Evolutionary conservation across 2,329 filamentous ascomycete species (phyloP), one percentile per base, ranked within the genome.

Genomic region (Trichophyton schoenleinii): DNA sequence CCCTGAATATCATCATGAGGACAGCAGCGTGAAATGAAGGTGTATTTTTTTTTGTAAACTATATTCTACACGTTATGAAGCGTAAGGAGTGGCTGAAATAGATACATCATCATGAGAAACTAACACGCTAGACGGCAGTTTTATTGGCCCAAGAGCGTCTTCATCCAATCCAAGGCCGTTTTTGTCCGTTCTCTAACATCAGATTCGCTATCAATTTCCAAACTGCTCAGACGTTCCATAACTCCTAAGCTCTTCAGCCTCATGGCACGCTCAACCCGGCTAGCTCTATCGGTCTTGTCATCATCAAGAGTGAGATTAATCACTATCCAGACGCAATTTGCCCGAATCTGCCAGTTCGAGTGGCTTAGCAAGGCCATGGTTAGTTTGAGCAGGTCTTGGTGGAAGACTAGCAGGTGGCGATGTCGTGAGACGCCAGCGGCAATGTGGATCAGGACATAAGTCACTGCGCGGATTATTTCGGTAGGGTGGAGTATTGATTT

Each of bases 281-380:
- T 83, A 22, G 79, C 76, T 20, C 79, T 77, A 67, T 96, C 91
- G 34, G 74, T 79, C 5, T 82, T 79, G 67, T 92, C 87, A 64
- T 96, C 91, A 64, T 92, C 86, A 79, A 87, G 95, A 0, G 89
- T 88, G 49, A 99, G 80, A 70, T 96, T 96, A 70, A 86, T 88
- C 52, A 95, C 81, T 49, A 95, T 80, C 81, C 91, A 92, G 65
- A 89, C 90, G 67, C 94, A 84, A 53, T 87, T 86, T 20, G 86
- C 81, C 4, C 92, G 85, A 5, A 99, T 86, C 48, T 87, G 83
- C 53, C 83, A 81, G 69, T 88, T 84, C 49, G 83, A 81, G 72
- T 90, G 89, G 53, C 78, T 82, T 67, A 94, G 88, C 61, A 95
- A 85, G 15, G 83, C 83, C 7, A 87, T 81, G 55, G 96, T 78